These are phyloP conservation scores for Hortaea werneckii DNA, from an alignment of 2,329 filamentous ascomycete genomes.

Conservation along the genomic window DNA sequence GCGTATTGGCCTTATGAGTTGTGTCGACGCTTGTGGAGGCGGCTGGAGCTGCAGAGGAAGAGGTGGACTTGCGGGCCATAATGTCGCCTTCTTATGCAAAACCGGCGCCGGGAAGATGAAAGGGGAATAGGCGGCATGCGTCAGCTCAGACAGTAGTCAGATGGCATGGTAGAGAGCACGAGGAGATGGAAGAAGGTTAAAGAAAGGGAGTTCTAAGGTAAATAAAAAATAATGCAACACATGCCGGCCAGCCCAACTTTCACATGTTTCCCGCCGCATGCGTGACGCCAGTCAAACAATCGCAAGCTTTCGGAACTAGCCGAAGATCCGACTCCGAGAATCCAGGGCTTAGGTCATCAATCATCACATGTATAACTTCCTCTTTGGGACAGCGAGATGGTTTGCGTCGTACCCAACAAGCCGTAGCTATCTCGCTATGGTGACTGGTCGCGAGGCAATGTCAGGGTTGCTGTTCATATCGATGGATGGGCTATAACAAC, in stretches of 20 bases:
- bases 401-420: too few relatives aligned
- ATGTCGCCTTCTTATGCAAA: not conserved
- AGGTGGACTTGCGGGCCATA: conserved; percentile 17
- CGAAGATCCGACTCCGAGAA: not conserved
- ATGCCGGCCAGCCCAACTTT: not conserved
- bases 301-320: not conserved
- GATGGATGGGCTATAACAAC: too few relatives aligned
- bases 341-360: not conserved
- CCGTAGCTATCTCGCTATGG: too few relatives aligned
- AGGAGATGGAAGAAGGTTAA: too few relatives aligned
- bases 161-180: too few relatives aligned
- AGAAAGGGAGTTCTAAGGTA: too few relatives aligned
- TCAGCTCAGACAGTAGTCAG: too few relatives aligned
- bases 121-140: too few relatives aligned
- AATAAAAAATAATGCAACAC: too few relatives aligned
- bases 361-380: not conserved
- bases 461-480: too few relatives aligned
- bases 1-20: not conserved
- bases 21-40: not conserved
- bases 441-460: too few relatives aligned
- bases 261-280: not conserved
- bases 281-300: not conserved
- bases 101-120: too few relatives aligned
- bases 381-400: not conserved
- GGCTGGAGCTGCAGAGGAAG: conserved; percentile 9